These are phyloP conservation scores for Trametes punicea DNA, from an alignment of 768 basidiomycete genomes.

Conservation along the genomic window DNA sequence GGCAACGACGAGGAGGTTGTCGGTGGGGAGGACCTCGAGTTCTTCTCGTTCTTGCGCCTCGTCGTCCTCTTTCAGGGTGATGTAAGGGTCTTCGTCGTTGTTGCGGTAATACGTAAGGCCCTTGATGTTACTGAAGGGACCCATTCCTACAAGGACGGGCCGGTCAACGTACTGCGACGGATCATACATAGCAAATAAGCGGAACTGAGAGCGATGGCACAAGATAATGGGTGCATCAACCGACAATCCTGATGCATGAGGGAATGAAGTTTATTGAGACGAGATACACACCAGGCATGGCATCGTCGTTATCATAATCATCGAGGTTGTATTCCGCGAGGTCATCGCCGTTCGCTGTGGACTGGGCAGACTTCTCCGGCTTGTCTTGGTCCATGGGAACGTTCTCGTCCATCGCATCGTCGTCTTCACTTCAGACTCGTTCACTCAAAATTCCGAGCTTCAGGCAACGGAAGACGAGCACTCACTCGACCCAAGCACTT, in stretches of 20 bases:
- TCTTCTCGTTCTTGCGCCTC: conserved; percentile 85
- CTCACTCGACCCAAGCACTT: conserved; percentile 87
- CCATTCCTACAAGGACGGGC: conserved; percentile 43
- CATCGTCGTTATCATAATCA: conserved; percentile 81
- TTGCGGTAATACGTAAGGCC: conserved; percentile 89
- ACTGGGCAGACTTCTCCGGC: neutral
- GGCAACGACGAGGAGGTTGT: conserved; percentile 88
- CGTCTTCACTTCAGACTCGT: conserved; percentile 39
- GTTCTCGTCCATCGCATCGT: conserved; percentile 57
- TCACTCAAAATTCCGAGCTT: conserved; percentile 14
- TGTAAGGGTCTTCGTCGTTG: conserved; percentile 93
- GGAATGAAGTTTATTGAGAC: neutral
- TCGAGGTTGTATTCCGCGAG: conserved; percentile 88
- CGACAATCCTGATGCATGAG: neutral
- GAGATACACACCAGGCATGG: conserved; percentile 31
- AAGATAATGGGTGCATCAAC: neutral
- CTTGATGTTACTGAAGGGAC: conserved; percentile 94
- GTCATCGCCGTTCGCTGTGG: conserved; percentile 46
- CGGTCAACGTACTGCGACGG: neutral
- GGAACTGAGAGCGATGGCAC: neutral
- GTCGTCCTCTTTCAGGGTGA: conserved; percentile 90
- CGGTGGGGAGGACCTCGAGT: conserved; percentile 82
- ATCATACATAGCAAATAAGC: too few relatives aligned
- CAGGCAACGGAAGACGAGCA: conserved; percentile 22
- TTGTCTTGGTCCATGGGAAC: conserved; percentile 38